Evolutionary conservation across 331 rosid species (phyloP), one percentile per base, ranked within the genome.

Genomic region (Telfairia occidentalis): DNA sequence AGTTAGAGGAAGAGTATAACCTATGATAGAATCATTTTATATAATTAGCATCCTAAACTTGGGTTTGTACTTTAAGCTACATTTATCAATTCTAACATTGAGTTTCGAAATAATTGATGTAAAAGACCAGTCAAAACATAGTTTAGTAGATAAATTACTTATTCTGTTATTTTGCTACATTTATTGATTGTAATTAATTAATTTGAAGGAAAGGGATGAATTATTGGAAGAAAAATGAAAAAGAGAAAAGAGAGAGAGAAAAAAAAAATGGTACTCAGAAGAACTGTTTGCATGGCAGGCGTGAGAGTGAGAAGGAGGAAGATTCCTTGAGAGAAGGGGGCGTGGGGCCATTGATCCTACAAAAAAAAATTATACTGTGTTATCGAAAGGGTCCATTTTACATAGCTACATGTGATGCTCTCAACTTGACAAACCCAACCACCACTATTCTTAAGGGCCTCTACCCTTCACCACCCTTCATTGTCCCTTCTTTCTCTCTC

Each of bases 381-480:
- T 70, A 26, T 70, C 73, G 11, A 32, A 66, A 45, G 74, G 57
- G 57, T 70, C 74, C 74, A 45, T 69, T 70, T 43, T 43, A 18
- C 49, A 64, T 64, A 29, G 54, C 57, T 70, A 45, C 74, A 70
- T 45, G 74, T 70, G 74, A 70, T 70, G 57, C 74, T 26, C n/a
- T 5, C 71, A 63, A 63, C 70, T 63, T 63, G 28, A 63, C 28
- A 63, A 32, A 2, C 70, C 70, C 70, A 63, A 63, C 29, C 71
- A 55, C 1, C 48, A 63, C 71, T 63, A 8, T 63, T 63, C 48
- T 16, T 18, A 42, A 40, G 53, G 74, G 12, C 57, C 57, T 70
- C 74, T 70, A 70, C 38, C 73, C 73, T 38, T 64, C 7, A 35
- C 40, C 11, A n/a, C 28, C 60, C 32, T 60, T 60, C 43, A 53